Percentiles rank a stretch among this genome's conserved stretches.
Evolutionary conservation across 768 basidiomycete species (phyloP).

Genomic region (Sarcomyxa edulis): DNA sequence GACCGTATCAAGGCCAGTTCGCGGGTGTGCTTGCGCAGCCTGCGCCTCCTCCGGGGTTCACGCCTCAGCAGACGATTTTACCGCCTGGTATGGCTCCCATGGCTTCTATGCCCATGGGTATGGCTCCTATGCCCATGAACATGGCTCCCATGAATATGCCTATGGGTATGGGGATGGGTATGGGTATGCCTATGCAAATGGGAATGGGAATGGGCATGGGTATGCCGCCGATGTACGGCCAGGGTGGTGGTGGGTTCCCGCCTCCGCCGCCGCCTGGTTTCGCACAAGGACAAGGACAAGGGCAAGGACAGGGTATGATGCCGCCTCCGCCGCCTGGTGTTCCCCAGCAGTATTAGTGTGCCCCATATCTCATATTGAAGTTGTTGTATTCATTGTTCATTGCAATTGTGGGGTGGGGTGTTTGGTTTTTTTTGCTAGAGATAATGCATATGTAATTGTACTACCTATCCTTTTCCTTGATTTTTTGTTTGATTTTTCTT

Average conservation of each 20-base stretch:
- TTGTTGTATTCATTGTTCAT: no score
- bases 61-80: constrained; percentile 64
- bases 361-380: no score
- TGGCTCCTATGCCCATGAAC: constrained; percentile 18
- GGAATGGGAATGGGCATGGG: constrained; percentile 25
- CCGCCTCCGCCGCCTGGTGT: constrained; percentile 15
- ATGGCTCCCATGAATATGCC: constrained; percentile 39
- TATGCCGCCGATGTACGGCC: constrained; percentile 9
- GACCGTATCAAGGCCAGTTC: constrained; percentile 88
- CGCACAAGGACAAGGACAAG: no score
- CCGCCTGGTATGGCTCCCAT: constrained; percentile 28
- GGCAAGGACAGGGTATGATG: constrained; percentile 18
- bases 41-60: constrained; percentile 77
- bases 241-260: constrained; percentile 12
- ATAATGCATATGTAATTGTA: no score
- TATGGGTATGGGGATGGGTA: constrained; percentile 15
- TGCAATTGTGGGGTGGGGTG: no score
- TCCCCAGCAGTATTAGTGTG: not conserved
- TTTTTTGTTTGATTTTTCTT: no score
- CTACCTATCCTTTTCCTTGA: no score
- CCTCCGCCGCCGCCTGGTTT: constrained; percentile 24
- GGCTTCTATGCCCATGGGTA: constrained; percentile 19
- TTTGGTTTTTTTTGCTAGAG: no score
- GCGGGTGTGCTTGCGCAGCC: constrained; percentile 83
- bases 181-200: constrained; percentile 28